Conservation (phyloP, 2,329 filamentous ascomycete genomes). For the Ceratocystis lukuohia region DNA sequence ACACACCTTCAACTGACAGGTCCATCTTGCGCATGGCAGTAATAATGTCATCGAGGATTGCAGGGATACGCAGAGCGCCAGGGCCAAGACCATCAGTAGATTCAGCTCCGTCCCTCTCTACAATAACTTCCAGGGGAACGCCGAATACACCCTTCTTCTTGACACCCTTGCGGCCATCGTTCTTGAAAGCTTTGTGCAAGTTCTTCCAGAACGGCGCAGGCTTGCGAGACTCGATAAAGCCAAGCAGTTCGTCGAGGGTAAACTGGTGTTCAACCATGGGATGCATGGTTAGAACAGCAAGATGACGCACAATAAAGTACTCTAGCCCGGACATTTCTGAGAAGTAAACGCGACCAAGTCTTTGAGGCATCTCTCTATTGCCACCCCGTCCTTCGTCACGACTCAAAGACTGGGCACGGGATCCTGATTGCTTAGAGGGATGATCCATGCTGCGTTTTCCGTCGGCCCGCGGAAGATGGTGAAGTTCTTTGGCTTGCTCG, state of each 20-base stretch:
- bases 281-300: slow-evolving; percentile 90
- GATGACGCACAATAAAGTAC: slow-evolving; percentile 92
- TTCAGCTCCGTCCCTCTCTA: slow-evolving; percentile 88
- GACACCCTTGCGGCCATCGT: slow-evolving; percentile 58
- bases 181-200: slow-evolving; percentile 90
- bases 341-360: slow-evolving; percentile 67
- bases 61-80: slow-evolving; percentile 76
- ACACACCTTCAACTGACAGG: slow-evolving; percentile 94
- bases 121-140: slow-evolving; percentile 72
- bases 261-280: slow-evolving; percentile 82
- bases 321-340: slow-evolving; percentile 90
- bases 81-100: slow-evolving; percentile 96
- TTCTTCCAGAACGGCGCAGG: slow-evolving; percentile 93
- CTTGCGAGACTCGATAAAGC: slow-evolving; percentile 85
- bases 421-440: slow-evolving; percentile 5
- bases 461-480: slow-evolving; percentile 48
- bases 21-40: slow-evolving; percentile 97
- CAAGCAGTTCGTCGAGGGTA: slow-evolving; percentile 80
- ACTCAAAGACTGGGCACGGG: slow-evolving; percentile 9
- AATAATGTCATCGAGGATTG: slow-evolving; percentile 88
- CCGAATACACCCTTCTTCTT: slow-evolving; percentile 95
- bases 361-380: slow-evolving; percentile 41
- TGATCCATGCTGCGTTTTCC: slow-evolving; percentile 31
- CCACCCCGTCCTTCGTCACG: slow-evolving; percentile 38
- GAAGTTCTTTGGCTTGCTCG: slow-evolving; percentile 85